Conservation (phyloP, 306 rosid genomes). For the Lathyrus aphaca region DNA sequence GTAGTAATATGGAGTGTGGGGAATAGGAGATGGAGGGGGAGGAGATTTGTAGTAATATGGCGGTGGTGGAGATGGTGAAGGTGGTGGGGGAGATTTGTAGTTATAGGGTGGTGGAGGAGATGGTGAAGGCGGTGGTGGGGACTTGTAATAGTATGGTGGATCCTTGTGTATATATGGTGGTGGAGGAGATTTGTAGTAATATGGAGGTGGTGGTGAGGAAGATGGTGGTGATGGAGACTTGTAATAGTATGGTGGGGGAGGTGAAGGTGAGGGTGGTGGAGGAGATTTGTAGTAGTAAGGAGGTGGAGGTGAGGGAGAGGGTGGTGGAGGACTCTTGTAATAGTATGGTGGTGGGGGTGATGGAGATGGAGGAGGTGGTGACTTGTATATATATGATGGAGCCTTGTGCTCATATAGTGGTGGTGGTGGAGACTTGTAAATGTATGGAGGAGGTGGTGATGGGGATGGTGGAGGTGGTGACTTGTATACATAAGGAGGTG, state of each 20-base stretch:
- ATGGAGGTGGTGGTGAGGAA: conserved; percentile 14
- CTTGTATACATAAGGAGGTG: conserved; percentile 51
- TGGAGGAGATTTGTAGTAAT: conserved; percentile 45
- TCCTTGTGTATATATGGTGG: too few relatives aligned
- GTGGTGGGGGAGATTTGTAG: conserved; percentile 29
- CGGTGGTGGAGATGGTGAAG: neutral
- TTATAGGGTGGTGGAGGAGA: conserved; percentile 6
- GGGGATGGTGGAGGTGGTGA: conserved; percentile 66
- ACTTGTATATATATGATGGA: too few relatives aligned
- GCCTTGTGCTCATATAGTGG: too few relatives aligned
- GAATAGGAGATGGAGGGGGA: conserved; percentile 50
- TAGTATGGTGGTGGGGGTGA: neutral
- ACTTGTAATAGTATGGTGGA: conserved; percentile 16
- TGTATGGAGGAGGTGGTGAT: conserved; percentile 24
- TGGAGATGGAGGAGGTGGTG: neutral
- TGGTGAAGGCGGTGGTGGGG: neutral
- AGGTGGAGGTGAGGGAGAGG: conserved; percentile 8
- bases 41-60: conserved; percentile 34
- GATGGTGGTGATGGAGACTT: conserved; percentile 23
- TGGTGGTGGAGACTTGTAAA: neutral
- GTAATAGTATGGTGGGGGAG: conserved; percentile 23
- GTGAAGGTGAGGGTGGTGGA: conserved; percentile 38
- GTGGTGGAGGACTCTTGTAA: conserved; percentile 21
- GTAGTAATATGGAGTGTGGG: conserved; percentile 19
- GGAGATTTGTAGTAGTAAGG: conserved; percentile 37